Conservation (phyloP, 257 asterid species). For the Solanum pinnatisectum region DNA sequence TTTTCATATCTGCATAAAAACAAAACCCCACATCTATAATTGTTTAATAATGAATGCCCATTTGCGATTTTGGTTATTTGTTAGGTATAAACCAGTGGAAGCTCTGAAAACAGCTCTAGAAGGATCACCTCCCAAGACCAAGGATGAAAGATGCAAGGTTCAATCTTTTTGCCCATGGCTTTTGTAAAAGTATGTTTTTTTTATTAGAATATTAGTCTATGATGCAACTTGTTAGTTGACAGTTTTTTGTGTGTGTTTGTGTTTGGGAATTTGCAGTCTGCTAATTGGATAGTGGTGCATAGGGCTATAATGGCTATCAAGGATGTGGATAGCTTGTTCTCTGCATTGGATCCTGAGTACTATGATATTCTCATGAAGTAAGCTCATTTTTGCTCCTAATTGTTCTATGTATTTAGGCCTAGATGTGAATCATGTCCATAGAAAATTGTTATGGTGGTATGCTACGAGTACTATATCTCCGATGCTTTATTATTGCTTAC, state of each 20-base stretch:
- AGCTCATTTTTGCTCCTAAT: conserved; percentile 1
- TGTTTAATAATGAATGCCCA: not conserved
- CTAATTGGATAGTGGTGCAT: conserved; percentile 97
- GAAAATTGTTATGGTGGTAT: not conserved
- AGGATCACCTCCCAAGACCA: conserved; percentile 88
- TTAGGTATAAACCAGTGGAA: conserved; percentile 97
- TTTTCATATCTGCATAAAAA: not conserved
- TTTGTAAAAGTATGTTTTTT: not conserved
- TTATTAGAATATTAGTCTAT: not conserved
- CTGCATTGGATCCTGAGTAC: conserved; percentile 85
- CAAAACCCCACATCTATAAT: not conserved
- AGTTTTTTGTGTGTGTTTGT: not conserved
- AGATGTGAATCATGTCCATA: not conserved
- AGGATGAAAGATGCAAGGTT: conserved; percentile 99
- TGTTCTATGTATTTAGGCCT: not conserved
- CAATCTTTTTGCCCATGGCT: not conserved
- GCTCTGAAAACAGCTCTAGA: conserved; percentile 95
- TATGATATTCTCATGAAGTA: conserved; percentile 97
- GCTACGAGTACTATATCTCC: not conserved
- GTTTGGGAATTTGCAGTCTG: conserved; percentile 47
- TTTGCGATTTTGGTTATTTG: not conserved
- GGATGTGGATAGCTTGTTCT: conserved; percentile 87
- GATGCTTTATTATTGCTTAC: not conserved
- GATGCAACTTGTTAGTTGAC: not conserved
- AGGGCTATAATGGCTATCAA: conserved; percentile 96